Conservation (phyloP, 805 yeast species). For the Pichia sporocuriosa region DNA sequence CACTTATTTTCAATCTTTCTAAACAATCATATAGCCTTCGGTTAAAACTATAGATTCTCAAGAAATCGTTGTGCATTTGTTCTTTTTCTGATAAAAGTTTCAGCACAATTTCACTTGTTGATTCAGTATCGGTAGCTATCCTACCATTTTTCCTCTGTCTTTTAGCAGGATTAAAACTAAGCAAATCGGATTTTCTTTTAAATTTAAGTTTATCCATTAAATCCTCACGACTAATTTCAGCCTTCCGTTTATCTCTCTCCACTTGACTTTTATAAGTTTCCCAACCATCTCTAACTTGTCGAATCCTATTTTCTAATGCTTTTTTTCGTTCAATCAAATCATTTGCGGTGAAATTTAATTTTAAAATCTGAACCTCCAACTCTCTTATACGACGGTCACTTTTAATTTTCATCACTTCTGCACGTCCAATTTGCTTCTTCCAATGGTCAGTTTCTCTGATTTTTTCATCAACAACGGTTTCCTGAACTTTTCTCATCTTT, state of each 20-base stretch:
- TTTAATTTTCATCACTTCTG: conserved; percentile 6
- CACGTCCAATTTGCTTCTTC: conserved; percentile 8
- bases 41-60: conserved; percentile 8
- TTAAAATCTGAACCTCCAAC: conserved; percentile 17
- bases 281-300: conserved; percentile 16
- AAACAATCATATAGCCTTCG: conserved; percentile 11
- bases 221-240: conserved; percentile 8
- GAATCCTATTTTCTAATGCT: conserved; percentile 10
- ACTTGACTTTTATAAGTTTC: conserved; percentile 17
- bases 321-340: conserved; percentile 10
- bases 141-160: background rate
- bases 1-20: conserved; percentile 14
- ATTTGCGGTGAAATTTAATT: conserved; percentile 12
- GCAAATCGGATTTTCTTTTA: conserved; percentile 13
- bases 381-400: conserved; percentile 18
- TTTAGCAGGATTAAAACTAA: no score
- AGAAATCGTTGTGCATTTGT: conserved; percentile 10
- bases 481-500: conserved; percentile 13
- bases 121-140: conserved; percentile 5
- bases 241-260: conserved; percentile 18
- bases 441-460: conserved; percentile 14
- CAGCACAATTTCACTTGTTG: background rate
- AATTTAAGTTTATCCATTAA: conserved; percentile 15
- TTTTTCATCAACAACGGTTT: conserved; percentile 12
- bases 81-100: conserved; percentile 8